phyloP scores from a whole-genome alignment of 2,329 filamentous ascomycete genomes.

The Fusarium euwallaceae region DNA sequence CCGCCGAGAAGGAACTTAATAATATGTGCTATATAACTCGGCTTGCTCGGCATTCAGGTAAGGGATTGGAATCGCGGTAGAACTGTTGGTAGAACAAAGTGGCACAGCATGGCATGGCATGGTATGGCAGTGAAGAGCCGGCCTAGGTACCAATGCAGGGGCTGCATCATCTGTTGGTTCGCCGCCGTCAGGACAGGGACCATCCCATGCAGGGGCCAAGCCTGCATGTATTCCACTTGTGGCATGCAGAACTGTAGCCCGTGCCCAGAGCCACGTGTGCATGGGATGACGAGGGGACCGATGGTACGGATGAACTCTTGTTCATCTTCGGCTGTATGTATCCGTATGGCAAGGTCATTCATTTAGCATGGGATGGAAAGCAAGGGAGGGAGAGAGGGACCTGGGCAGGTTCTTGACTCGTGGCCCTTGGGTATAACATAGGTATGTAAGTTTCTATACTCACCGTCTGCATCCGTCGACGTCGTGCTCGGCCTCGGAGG shows the following conservation, averaged over 20 bases:
- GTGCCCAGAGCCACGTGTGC: constrained; percentile 1
- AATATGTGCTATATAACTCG: not conserved
- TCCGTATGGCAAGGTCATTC: not conserved
- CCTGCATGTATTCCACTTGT: not conserved
- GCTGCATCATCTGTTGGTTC: not conserved
- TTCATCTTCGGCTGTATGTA: not conserved
- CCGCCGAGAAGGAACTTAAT: not conserved
- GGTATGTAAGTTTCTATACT: not conserved
- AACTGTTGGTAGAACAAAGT: not conserved
- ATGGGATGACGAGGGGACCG: not conserved
- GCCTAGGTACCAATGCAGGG: not conserved
- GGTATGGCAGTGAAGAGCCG: not conserved
- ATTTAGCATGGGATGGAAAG: not conserved
- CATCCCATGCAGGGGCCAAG: not conserved
- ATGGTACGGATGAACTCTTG: not conserved
- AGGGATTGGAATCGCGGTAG: not conserved
- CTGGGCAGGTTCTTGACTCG: not conserved
- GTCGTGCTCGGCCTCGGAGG: not conserved
- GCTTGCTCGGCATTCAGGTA: not conserved
- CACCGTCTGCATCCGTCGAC: not conserved
- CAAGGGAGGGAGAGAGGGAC: not conserved
- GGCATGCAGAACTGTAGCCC: not conserved
- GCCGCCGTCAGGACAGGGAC: not conserved
- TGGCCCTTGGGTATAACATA: not conserved
- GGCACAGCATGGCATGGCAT: not conserved